Evolutionary conservation across 192 early-diverging fungal genomes (phyloP), one percentile per base, ranked within the genome.

Genomic region (Podila minutissima): DNA sequence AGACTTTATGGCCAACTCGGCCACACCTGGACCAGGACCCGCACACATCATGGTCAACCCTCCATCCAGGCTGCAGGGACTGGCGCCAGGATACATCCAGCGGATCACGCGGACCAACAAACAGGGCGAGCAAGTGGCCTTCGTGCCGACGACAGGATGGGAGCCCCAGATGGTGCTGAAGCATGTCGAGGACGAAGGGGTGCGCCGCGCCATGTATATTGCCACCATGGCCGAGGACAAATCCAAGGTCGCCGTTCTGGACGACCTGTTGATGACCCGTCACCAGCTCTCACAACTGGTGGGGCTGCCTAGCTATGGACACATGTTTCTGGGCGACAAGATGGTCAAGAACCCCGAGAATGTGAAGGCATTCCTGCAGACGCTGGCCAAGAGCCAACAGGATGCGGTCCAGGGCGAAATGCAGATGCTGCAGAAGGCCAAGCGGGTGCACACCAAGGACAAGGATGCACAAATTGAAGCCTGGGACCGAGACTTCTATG

Each of bases 281-380:
- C 90, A 86, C 5, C 85, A 90, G 38, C 84, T 99, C 37, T 94
- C 96, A 15, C 75, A 84, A 7, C 74, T 95, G 20, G 86, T 98
- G 4, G 95, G 96, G 1, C 90, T 90, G 41, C 83, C 85, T 13
- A 95, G 93, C 55, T 99, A 94, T 90, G 93, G 91, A 22, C 88
- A 97, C 65, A 88, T 96, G 87, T 91, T 90, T 46, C 83, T 99
- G 29, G 89, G 88, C 26, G 96, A 98, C 66, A 98, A 98, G 73
- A 99, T 99, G 98, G 96, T 93, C 8, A 88, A 88, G 62, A 91
- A 89, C 46, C 95, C 95, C 24, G 93, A 90, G 70, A 91, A 93
- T 55, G 97, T 99, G 11, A 83, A 92, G 15, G 83, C 88, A n/a
- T 99, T 99, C 72, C 82, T 99, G 67, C 84, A 90, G 31, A 90